Conservation (phyloP, 495 filamentous ascomycete species). For the Xylaria cubensis region DNA sequence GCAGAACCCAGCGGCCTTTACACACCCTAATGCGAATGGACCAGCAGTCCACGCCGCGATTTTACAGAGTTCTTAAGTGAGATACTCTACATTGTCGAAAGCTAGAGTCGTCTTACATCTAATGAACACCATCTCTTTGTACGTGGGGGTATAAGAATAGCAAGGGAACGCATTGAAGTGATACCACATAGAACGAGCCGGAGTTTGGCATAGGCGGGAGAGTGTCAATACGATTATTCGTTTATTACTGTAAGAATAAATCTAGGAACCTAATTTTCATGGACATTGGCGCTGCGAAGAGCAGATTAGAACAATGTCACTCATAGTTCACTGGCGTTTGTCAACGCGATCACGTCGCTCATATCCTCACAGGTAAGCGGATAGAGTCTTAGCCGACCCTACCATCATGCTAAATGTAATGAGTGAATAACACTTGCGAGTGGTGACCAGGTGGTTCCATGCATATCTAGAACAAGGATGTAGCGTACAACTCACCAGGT, state of each 20-base stretch:
- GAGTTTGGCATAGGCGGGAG: neutral
- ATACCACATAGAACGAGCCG: neutral
- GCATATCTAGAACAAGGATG: too few relatives aligned
- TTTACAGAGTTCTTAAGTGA: neutral
- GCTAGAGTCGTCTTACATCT: neutral
- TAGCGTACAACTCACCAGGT: too few relatives aligned
- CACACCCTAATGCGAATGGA: conserved; percentile 34
- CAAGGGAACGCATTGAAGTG: neutral
- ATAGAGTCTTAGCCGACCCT: neutral
- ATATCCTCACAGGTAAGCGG: neutral
- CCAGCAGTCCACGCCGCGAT: conserved; percentile 38
- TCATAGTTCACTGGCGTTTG: neutral
- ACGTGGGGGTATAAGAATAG: neutral
- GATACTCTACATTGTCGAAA: neutral
- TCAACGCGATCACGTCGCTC: neutral
- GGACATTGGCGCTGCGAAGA: neutral
- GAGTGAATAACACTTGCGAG: neutral
- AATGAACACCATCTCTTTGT: neutral
- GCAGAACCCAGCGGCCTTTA: conserved; percentile 42
- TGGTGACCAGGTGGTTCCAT: too few relatives aligned
- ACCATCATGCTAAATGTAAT: neutral
- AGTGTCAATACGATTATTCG: neutral
- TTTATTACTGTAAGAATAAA: neutral
- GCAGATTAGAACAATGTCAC: neutral
- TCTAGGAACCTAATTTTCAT: neutral